Conservation (phyloP, 495 filamentous ascomycete genomes). For the Evernia prunastri region DNA sequence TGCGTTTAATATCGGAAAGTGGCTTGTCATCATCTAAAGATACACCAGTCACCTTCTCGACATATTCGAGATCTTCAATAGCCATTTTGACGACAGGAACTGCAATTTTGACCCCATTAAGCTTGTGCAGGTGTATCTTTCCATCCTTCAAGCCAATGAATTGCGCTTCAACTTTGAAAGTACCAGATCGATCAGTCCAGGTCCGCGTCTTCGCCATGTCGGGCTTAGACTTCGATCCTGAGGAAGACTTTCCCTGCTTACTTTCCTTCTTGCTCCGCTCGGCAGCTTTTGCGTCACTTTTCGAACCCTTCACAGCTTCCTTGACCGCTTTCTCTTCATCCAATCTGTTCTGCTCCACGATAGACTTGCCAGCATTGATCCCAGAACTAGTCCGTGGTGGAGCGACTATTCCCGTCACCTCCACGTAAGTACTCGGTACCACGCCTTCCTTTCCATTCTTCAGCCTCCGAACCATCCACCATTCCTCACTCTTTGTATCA, state of each 20-base stretch:
- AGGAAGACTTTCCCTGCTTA: slow-evolving; percentile 40
- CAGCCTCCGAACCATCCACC: slow-evolving; percentile 90
- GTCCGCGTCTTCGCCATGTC: slow-evolving; percentile 76
- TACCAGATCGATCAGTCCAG: slow-evolving; percentile 92
- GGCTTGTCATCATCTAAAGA: slow-evolving; percentile 97
- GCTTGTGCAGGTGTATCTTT: slow-evolving; percentile 96
- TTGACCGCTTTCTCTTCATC: slow-evolving; percentile 78
- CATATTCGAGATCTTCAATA: slow-evolving; percentile 86
- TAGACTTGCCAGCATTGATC: slow-evolving; percentile 61
- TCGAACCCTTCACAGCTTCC: slow-evolving; percentile 58
- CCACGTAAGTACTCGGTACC: slow-evolving; percentile 94
- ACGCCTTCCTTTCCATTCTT: slow-evolving; percentile 95
- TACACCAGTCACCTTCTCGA: slow-evolving; percentile 76
- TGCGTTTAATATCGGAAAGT: slow-evolving; percentile 64
- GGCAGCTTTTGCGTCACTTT: slow-evolving; percentile 48
- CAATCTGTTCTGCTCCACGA: slow-evolving; percentile 71
- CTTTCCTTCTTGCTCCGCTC: slow-evolving; percentile 69
- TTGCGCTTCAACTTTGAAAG: slow-evolving; percentile 95
- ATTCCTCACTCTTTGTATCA: slow-evolving; percentile 87
- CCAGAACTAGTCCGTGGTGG: slow-evolving; percentile 42
- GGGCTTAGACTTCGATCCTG: slow-evolving; percentile 66
- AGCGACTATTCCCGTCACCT: slow-evolving; percentile 61
- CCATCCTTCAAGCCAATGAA: slow-evolving; percentile 90
- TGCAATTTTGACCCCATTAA: slow-evolving; percentile 96
- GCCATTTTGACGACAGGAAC: slow-evolving; percentile 95